Base-by-base conservation (phyloP, 148 eudicot genomes). In the Chenopodium suecicum region DNA sequence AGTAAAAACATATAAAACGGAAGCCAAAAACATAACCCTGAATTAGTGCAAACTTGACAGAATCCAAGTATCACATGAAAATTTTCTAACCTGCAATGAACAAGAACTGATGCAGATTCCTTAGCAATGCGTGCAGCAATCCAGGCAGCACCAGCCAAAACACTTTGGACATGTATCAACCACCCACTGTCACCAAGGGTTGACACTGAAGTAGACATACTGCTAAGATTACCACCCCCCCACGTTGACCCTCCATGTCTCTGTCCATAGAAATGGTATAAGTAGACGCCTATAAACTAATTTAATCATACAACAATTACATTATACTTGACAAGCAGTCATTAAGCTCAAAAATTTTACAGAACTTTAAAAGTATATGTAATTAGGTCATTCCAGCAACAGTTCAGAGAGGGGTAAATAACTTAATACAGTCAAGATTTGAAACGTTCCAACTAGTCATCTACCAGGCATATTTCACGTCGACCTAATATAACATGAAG, bases 141-240 rank as follows among this genome's bases (percentile, higher is more conserved):
- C 99, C 99, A 97, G 78, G 99, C 94, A 79, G 99, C 92, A 86
- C 99, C 99, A 83, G 96, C 98, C 84, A 97, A 83, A 48, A 94
- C 94, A 94, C 85, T 92, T 84, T 97, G 99, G 68, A 97, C 91
- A 88, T 97, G 99, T 85, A 89, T 90, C 87, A 97, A 86, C 99
- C 99, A 97, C 69, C 97, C 97, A 79, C 88, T 97, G 79, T 94
- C 99, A 83, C 99, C 99, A 63, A 97, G 93, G 66, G 99, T 94
- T 76, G 99, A 90, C 64, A 97, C 99, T 75, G 99, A 97, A 83
- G 98, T 95, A 88, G 99, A 94, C 99, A 97, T 97, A 77, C 99
- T 91, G 88, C 99, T 97, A 70, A 97, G 93, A 80, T 91, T 94
- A 82, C 99, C 99, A 79, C 97, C 98, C 10, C 98, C 97, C 99